Conservation (phyloP, 441 rosid species). For the Erodium trifolium region DNA sequence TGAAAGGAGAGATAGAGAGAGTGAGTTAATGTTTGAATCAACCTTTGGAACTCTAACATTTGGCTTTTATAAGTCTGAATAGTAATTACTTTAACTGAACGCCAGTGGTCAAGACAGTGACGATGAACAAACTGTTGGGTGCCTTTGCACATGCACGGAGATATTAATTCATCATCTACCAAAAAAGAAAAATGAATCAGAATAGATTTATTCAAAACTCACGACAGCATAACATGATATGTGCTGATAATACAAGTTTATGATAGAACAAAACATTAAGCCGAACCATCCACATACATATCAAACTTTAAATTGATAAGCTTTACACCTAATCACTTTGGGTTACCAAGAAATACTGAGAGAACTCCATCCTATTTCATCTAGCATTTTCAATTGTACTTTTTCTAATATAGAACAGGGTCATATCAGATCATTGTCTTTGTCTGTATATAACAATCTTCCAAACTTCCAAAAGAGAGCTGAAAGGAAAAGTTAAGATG, state of each 20-base stretch:
- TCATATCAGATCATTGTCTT: too few species aligned
- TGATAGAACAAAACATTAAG: neutral
- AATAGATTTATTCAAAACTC: neutral
- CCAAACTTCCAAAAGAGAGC: too few species aligned
- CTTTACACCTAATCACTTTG: too few species aligned
- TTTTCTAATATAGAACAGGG: too few species aligned
- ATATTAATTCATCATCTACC: constrained; percentile 79
- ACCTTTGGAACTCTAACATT: neutral
- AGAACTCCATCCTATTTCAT: too few species aligned
- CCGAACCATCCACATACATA: too few species aligned
- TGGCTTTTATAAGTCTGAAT: neutral
- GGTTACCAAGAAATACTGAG: too few species aligned
- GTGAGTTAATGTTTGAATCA: neutral
- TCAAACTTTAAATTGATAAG: too few species aligned
- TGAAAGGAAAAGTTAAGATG: too few species aligned
- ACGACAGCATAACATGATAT: neutral
- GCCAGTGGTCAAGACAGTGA: constrained; percentile 92
- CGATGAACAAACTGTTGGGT: constrained; percentile 97
- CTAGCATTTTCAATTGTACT: too few species aligned
- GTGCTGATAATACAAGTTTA: neutral
- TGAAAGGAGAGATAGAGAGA: neutral
- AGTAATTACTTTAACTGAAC: constrained; percentile 59
- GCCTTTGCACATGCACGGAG: constrained; percentile 98
- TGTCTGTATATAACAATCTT: too few species aligned
- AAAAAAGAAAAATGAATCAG: constrained; percentile 13